Evolutionary conservation across 768 basidiomycete species (phyloP).

Genomic region (Psilocybe cubensis): DNA sequence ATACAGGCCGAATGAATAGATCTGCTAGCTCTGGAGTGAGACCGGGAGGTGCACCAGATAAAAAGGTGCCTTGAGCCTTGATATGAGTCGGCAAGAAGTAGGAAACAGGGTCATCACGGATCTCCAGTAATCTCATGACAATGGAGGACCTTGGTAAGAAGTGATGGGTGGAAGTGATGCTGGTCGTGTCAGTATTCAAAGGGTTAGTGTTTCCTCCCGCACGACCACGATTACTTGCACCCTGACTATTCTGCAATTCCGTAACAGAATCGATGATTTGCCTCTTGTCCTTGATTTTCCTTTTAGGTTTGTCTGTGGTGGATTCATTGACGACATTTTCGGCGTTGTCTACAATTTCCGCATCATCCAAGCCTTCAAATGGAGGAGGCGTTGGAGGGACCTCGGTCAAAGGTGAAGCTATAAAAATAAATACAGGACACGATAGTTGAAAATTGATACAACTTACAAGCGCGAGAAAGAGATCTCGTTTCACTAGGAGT

Average conservation of each 20-base stretch:
- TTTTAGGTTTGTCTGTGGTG: constrained; percentile 27
- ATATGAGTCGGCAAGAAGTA: constrained; percentile 85
- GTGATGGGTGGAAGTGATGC: constrained; percentile 78
- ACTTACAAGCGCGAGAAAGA: constrained; percentile 72
- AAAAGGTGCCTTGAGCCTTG: constrained; percentile 73
- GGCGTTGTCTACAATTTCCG: constrained; percentile 49
- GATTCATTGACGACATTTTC: constrained; percentile 40
- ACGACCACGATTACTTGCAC: constrained; percentile 60
- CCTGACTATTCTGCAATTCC: constrained; percentile 72
- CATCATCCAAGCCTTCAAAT: constrained; percentile 37
- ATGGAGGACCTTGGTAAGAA: constrained; percentile 86
- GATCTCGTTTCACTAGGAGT: constrained; percentile 64
- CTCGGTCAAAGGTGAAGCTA: constrained; percentile 79
- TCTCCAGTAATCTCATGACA: constrained; percentile 85
- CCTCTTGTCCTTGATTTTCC: constrained; percentile 72
- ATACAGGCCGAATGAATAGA: constrained; percentile 81
- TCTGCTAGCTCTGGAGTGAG: constrained; percentile 80
- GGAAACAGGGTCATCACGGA: constrained; percentile 80
- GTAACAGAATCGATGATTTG: constrained; percentile 91
- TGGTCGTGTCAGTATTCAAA: constrained; percentile 59
- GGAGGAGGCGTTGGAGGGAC: constrained; percentile 80
- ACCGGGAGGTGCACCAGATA: constrained; percentile 86
- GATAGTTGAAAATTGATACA: not conserved
- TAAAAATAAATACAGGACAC: not conserved
- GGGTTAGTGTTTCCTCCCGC: constrained; percentile 54